These are phyloP conservation scores for Kluyveromyces sp. DNA, from an alignment of 1,139 yeast genomes.

Conservation along the genomic window DNA sequence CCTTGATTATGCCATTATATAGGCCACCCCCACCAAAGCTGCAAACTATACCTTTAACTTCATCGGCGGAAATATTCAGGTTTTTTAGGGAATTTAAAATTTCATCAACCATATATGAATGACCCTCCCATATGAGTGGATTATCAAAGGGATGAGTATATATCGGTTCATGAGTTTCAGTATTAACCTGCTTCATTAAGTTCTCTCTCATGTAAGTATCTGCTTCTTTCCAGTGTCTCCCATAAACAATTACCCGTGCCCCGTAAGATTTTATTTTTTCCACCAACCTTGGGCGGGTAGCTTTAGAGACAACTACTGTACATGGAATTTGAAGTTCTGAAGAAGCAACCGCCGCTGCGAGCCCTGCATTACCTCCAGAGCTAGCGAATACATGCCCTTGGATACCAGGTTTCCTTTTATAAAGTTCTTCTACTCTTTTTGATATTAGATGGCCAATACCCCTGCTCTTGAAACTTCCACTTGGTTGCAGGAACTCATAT, in stretches of 20 bases:
- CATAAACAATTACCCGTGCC: constrained; percentile 48
- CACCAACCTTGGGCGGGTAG: constrained; percentile 37
- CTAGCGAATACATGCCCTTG: constrained; percentile 49
- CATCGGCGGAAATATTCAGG: constrained; percentile 15
- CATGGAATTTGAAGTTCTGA: constrained; percentile 40
- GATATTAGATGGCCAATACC: constrained; percentile 49
- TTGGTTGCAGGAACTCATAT: constrained; percentile 60
- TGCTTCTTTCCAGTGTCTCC: constrained; percentile 60
- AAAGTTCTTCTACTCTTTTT: constrained; percentile 24
- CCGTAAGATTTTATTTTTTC: constrained; percentile 39
- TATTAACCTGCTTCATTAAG: constrained; percentile 32
- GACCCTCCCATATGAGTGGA: constrained; percentile 62
- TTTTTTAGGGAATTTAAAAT: constrained; percentile 36
- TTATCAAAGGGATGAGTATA: constrained; percentile 70
- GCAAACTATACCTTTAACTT: constrained; percentile 53
- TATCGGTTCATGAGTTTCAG: constrained; percentile 33
- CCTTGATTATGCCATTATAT: constrained; percentile 53
- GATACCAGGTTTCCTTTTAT: constrained; percentile 12
- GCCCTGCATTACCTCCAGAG: constrained; percentile 76
- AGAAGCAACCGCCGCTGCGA: constrained; percentile 64
- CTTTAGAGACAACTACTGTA: constrained; percentile 57
- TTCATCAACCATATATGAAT: constrained; percentile 53
- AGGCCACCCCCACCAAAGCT: constrained; percentile 76
- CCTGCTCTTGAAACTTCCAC: constrained; percentile 65
- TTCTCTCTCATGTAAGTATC: constrained; percentile 41